These are phyloP conservation scores for Globisporangium radiosum DNA, from an alignment of 352 stramenopile genomes.

Conservation along the genomic window DNA sequence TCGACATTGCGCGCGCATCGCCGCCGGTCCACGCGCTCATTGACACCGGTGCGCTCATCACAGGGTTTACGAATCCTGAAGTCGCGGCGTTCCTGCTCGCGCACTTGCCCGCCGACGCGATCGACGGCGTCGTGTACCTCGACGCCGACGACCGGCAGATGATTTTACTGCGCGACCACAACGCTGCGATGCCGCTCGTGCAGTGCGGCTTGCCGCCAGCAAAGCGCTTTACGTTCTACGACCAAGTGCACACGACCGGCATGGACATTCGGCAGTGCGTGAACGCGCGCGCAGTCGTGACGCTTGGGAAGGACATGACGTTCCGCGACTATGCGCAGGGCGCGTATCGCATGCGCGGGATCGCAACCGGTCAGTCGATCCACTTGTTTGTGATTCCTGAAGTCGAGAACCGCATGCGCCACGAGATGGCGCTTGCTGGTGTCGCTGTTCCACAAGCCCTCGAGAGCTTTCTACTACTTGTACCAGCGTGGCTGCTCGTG, in stretches of 20 bases:
- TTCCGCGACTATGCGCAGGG: constrained; percentile 91
- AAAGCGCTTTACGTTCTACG: constrained; percentile 91
- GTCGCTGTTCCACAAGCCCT: constrained; percentile 22
- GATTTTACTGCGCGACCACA: constrained; percentile 93
- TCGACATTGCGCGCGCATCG: constrained; percentile 69
- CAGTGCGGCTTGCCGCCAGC: constrained; percentile 81
- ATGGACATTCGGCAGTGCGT: constrained; percentile 92
- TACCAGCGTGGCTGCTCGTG: constrained; percentile 95
- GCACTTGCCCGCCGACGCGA: constrained; percentile 49
- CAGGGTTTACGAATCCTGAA: constrained; percentile 86
- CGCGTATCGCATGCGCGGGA: constrained; percentile 90
- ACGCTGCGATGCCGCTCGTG: constrained; percentile 90
- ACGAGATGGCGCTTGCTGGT: constrained; percentile 59
- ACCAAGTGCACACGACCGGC: constrained; percentile 91
- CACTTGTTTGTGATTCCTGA: constrained; percentile 90
- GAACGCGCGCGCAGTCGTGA: constrained; percentile 85
- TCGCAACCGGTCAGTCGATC: constrained; percentile 90
- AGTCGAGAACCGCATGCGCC: constrained; percentile 83
- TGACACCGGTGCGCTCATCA: constrained; percentile 90
- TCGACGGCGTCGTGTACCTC: constrained; percentile 90
- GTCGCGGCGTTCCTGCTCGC: constrained; percentile 80
- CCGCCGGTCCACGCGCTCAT: constrained; percentile 86
- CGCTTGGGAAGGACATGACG: constrained; percentile 96
- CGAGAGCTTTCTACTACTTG: constrained; percentile 64
- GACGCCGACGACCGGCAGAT: constrained; percentile 86